Evolutionary conservation across 2,329 filamentous ascomycete species (phyloP), one percentile per base, ranked within the genome.

Genomic region (Botrytis deweyae): DNA sequence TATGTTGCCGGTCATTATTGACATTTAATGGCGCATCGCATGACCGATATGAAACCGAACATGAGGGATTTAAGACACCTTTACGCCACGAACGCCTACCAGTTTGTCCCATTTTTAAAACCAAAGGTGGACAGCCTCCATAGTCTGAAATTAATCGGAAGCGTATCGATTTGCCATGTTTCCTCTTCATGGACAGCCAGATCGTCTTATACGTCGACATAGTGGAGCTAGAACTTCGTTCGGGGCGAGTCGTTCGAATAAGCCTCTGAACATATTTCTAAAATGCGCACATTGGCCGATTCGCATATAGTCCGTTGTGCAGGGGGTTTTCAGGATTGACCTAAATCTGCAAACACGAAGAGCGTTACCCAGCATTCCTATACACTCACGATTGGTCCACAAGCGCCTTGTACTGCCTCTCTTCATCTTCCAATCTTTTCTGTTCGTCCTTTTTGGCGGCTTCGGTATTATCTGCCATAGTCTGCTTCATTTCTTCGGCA

Each of bases 401-500:
- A 6, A 68, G 29, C 38, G 49, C 36, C 10, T 68, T 18, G 66
- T 68, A 58, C 8, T 38, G 38, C 22, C 33, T 68, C 49, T 68
- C 36, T 42, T 58, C 66, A 58, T 68, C 66, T 52, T 68, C 25
- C 22, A 33, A 18, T 68, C 66, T 68, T 33, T 68, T 68, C 36
- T 68, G 36, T 33, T 68, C 66, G 33, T 58, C 66, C 36, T 68
- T 68, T 38, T 68, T 68, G 22, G 66, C 66, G 1, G n/a, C 40
- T 58, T 58, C 49, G 9, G 66, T 68, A 42, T 52, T 71, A 25
- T 71, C 69, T 65, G 58, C 61, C 70, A 72, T 66, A 58, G 64
- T 20, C 40, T 68, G 49, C 63, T 46, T 72, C 49, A 72, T 68
- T 25, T 77, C 80, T n/a, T 79, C 76, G 52, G 72, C 75, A 75